A percentile compares a stretch with the other conserved stretches of the same genome.
Evolutionary conservation across 2,329 filamentous ascomycete genomes (phyloP).

Genomic region (Monosporascus sp.): DNA sequence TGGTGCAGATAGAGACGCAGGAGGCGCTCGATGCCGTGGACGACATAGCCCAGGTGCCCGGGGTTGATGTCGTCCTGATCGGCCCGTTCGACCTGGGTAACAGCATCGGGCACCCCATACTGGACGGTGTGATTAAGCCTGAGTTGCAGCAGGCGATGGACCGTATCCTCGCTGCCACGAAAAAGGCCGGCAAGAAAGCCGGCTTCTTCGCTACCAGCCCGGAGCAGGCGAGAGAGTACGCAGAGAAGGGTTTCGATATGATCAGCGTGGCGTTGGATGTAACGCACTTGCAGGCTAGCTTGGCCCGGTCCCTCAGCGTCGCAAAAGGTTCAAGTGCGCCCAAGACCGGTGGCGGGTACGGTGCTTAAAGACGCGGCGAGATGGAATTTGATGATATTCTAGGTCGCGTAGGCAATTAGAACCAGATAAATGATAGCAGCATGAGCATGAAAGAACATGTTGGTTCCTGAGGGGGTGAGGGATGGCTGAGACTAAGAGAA

Average conservation of each 20-base stretch:
- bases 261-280: slow-evolving; percentile 54
- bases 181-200: slow-evolving; percentile 60
- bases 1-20: slow-evolving; percentile 64
- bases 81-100: slow-evolving; percentile 64
- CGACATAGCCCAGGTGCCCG: slow-evolving; percentile 55
- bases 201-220: slow-evolving; percentile 55
- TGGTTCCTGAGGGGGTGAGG: no score
- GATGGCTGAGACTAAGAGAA: no score
- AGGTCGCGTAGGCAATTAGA: not conserved
- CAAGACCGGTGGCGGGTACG: slow-evolving; percentile 38
- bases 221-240: slow-evolving; percentile 51
- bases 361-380: slow-evolving; percentile 15
- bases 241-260: slow-evolving; percentile 57
- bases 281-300: slow-evolving; percentile 41
- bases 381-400: not conserved
- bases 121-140: slow-evolving; percentile 53
- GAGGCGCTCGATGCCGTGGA: slow-evolving; percentile 58
- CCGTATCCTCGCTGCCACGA: slow-evolving; percentile 52
- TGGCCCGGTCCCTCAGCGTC: slow-evolving; percentile 42
- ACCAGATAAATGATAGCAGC: no score
- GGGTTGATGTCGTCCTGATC: slow-evolving; percentile 60
- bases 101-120: slow-evolving; percentile 58
- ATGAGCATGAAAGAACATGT: no score
- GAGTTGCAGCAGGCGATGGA: slow-evolving; percentile 56
- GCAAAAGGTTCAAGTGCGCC: slow-evolving; percentile 38